phyloP scores from a whole-genome alignment of 805 yeast species.

The Kodamaea laetipori region DNA sequence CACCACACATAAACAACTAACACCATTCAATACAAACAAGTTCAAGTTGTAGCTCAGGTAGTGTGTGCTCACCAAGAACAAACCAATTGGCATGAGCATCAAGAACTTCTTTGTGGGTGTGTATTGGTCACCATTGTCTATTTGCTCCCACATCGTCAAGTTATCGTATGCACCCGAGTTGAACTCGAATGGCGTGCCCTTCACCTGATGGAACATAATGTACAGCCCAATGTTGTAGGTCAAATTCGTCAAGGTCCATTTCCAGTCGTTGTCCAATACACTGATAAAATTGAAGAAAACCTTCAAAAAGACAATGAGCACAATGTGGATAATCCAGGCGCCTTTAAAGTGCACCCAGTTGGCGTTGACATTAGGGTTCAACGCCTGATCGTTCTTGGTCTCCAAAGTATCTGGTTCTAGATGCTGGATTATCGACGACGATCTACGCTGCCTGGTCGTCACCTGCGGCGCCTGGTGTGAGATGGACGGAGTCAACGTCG shows the following conservation, averaged over 20 bases:
- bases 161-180: constrained; percentile 95
- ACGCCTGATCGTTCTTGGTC: constrained; percentile 86
- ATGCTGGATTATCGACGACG: constrained; percentile 87
- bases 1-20: constrained; percentile 83
- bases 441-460: constrained; percentile 56
- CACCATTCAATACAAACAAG: constrained; percentile 74
- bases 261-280: constrained; percentile 76
- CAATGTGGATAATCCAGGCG: constrained; percentile 93
- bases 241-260: constrained; percentile 92
- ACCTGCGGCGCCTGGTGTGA: constrained; percentile 16
- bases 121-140: constrained; percentile 92
- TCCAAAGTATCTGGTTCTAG: constrained; percentile 92
- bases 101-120: constrained; percentile 95
- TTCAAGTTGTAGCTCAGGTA: constrained; percentile 82
- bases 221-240: constrained; percentile 90
- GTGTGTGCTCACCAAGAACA: constrained; percentile 86
- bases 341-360: constrained; percentile 96
- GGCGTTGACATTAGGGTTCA: constrained; percentile 89
- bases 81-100: constrained; percentile 86
- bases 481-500: constrained; percentile 28
- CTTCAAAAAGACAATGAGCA: constrained; percentile 73
- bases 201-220: constrained; percentile 94
- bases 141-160: constrained; percentile 98
- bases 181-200: constrained; percentile 97
- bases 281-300: constrained; percentile 78